phyloP scores from a whole-genome alignment of 2,329 filamentous ascomycete species.

The Penicillium sp. region DNA sequence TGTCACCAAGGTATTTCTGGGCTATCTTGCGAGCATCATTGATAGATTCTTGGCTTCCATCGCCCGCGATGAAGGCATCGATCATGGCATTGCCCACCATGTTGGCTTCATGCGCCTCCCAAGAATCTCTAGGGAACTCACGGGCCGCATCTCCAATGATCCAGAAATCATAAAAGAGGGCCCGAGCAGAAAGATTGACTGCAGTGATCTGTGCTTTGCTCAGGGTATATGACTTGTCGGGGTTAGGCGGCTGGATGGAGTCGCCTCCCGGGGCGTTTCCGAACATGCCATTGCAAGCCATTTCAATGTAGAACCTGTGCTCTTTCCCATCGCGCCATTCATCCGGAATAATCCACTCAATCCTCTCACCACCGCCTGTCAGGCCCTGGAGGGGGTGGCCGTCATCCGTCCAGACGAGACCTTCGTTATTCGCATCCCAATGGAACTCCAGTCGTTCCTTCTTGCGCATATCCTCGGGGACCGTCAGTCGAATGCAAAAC shows the following conservation, averaged over 20 bases:
- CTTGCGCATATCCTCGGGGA: conserved; percentile 65
- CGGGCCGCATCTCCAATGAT: conserved; percentile 86
- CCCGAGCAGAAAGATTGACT: conserved; percentile 77
- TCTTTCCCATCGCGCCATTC: conserved; percentile 76
- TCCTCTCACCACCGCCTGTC: conserved; percentile 80
- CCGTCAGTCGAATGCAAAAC: conserved; percentile 77
- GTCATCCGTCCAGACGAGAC: conserved; percentile 84
- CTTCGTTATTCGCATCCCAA: conserved; percentile 93
- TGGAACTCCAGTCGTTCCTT: conserved; percentile 88
- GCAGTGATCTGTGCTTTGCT: conserved; percentile 77
- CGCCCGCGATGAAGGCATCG: conserved; percentile 75
- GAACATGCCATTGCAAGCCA: conserved; percentile 99
- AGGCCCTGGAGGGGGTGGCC: conserved; percentile 88
- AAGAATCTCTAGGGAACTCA: conserved; percentile 82
- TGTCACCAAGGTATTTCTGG: conserved; percentile 70
- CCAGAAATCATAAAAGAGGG: conserved; percentile 88
- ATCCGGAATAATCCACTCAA: conserved; percentile 85
- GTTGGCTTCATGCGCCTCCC: conserved; percentile 81
- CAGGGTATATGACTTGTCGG: conserved; percentile 75
- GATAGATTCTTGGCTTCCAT: conserved; percentile 67
- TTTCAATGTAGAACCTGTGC: conserved; percentile 90
- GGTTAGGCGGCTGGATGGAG: conserved; percentile 78
- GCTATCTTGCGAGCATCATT: conserved; percentile 76
- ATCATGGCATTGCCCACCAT: conserved; percentile 83
- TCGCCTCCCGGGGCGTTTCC: conserved; percentile 82